Percentiles rank a stretch among this genome's conserved stretches.
These are phyloP conservation scores for Lecanicillium sp. DNA, from an alignment of 2,329 filamentous ascomycete genomes.

Conservation along the genomic window DNA sequence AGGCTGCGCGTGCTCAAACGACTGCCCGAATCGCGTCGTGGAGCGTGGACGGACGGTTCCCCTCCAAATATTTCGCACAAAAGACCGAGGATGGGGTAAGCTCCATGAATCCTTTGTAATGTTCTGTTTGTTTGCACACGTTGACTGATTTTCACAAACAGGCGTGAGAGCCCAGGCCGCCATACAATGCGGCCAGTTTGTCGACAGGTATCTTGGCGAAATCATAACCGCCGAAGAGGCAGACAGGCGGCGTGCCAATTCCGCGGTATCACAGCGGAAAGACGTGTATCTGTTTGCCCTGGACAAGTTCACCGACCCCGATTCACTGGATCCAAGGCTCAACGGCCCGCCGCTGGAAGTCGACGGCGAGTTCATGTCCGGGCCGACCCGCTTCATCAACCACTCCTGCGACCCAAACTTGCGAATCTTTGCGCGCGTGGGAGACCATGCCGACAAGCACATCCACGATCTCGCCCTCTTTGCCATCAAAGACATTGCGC, in stretches of 20 bases:
- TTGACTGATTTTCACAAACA: slow-evolving; percentile 17
- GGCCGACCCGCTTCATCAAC: slow-evolving; percentile 75
- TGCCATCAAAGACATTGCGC: slow-evolving; percentile 56
- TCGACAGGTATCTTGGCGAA: slow-evolving; percentile 72
- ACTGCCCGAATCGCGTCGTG: slow-evolving; percentile 70
- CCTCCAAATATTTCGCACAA: slow-evolving; percentile 70
- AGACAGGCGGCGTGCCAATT: slow-evolving; percentile 50
- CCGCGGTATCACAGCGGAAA: slow-evolving; percentile 53
- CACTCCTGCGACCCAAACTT: slow-evolving; percentile 76
- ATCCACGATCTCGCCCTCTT: slow-evolving; percentile 75
- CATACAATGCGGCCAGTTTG: slow-evolving; percentile 66
- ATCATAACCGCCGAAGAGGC: slow-evolving; percentile 59
- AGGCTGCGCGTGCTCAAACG: slow-evolving; percentile 54
- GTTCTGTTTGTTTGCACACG: too few relatives aligned
- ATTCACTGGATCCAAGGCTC: slow-evolving; percentile 48
- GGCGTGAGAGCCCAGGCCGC: slow-evolving; percentile 57
- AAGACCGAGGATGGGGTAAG: slow-evolving; percentile 66
- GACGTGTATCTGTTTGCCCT: slow-evolving; percentile 73
- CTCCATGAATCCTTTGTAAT: slow-evolving; percentile 3
- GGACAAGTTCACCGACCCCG: slow-evolving; percentile 65
- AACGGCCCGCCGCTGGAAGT: slow-evolving; percentile 50
- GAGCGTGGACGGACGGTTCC: slow-evolving; percentile 64
- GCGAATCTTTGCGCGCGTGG: slow-evolving; percentile 70
- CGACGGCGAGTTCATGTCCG: slow-evolving; percentile 69
- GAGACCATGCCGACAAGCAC: slow-evolving; percentile 65